phyloP scores from a whole-genome alignment of 345 rosid species.

The Pugionium cornutum region DNA sequence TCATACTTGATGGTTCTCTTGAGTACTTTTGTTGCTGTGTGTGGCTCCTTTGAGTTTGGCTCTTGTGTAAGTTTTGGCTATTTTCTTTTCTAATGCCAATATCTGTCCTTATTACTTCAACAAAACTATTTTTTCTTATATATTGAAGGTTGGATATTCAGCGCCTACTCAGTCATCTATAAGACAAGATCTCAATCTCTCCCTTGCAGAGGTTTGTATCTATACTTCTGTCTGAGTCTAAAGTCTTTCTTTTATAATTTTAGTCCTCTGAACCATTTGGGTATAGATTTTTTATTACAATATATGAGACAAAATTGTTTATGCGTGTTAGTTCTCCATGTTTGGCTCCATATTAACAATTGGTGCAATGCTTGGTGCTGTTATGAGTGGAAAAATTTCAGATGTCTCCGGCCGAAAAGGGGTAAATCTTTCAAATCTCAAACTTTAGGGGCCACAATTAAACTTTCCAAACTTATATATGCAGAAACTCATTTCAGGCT shows the following conservation, averaged over 20 bases:
- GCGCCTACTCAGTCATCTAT: constrained; percentile 90
- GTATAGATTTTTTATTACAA: background rate
- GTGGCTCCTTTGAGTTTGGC: constrained; percentile 89
- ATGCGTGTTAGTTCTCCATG: constrained; percentile 65
- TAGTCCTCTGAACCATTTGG: constrained; percentile 1
- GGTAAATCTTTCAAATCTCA: constrained; percentile 45
- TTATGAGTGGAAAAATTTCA: constrained; percentile 72
- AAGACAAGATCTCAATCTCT: constrained; percentile 74
- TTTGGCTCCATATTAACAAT: constrained; percentile 94
- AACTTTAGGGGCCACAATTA: background rate
- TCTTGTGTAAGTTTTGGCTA: constrained; percentile 69
- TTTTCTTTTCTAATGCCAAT: background rate
- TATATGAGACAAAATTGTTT: background rate
- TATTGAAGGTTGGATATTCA: constrained; percentile 91
- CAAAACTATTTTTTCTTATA: constrained; percentile 24
- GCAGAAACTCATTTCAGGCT: constrained; percentile 51
- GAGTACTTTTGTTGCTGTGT: constrained; percentile 79
- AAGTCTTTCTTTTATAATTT: background rate
- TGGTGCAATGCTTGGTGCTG: constrained; percentile 95
- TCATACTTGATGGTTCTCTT: constrained; percentile 66
- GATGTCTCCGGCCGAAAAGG: constrained; percentile 84
- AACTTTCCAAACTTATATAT: background rate
- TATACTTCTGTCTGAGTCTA: background rate
- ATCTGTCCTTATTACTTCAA: background rate
- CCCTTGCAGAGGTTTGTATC: constrained; percentile 63